Conservation (phyloP, 331 rosid species). For the Malus hybrid region DNA sequence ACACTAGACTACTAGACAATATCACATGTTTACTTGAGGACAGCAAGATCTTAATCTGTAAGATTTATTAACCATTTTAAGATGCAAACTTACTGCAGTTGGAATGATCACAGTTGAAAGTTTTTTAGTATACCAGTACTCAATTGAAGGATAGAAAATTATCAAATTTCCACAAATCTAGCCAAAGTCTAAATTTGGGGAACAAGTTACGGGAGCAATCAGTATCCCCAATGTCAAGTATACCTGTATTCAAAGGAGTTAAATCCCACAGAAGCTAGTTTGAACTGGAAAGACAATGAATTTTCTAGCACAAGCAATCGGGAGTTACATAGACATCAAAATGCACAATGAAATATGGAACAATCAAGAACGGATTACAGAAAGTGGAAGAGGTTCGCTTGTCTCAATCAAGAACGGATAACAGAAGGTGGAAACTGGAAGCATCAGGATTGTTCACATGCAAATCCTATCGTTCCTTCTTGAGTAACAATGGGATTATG, state of each 20-base stretch:
- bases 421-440: no score
- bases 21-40: background rate
- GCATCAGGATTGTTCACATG: no score
- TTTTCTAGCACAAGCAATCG: background rate
- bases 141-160: background rate
- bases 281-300: background rate
- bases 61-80: background rate
- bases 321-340: background rate
- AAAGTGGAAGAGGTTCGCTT: no score
- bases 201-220: background rate
- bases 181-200: background rate
- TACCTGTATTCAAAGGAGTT: no score
- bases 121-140: background rate
- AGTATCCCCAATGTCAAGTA: background rate
- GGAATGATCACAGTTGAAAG: background rate
- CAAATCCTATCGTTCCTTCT: no score
- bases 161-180: background rate
- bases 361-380: no score
- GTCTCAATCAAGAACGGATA: no score
- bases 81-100: background rate
- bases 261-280: no score
- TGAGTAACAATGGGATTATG: no score
- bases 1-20: background rate
- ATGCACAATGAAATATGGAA: background rate
- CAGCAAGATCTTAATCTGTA: background rate